These are phyloP conservation scores for Nemania serpens DNA, from an alignment of 2,329 filamentous ascomycete genomes.

Conservation along the genomic window DNA sequence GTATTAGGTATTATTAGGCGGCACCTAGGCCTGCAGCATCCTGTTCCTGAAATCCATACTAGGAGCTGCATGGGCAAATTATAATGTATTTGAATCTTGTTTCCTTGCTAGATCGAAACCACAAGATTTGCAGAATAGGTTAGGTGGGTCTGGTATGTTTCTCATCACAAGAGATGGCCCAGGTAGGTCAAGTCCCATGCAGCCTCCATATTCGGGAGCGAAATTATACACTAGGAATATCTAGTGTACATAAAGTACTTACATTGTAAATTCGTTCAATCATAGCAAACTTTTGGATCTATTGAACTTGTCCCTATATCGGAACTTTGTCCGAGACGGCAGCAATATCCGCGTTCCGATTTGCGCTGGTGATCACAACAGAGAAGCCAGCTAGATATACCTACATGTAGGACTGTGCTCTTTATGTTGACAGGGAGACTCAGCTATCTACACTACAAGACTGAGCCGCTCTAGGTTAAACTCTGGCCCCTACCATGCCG, in stretches of 20 bases:
- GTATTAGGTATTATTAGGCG: background rate
- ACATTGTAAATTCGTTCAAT: constrained; percentile 11
- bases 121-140: background rate
- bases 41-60: constrained; percentile 22
- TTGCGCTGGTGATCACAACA: constrained; percentile 2
- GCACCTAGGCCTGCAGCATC: constrained; percentile 20
- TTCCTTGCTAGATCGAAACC: constrained; percentile 18
- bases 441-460: background rate
- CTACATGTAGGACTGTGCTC: no score
- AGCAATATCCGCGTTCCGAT: constrained; percentile 15
- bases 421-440: background rate
- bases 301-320: constrained; percentile 16
- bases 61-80: constrained; percentile 23
- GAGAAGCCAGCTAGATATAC: constrained; percentile 2
- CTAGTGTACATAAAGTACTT: background rate
- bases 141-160: constrained; percentile 21
- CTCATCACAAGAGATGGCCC: constrained; percentile 16
- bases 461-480: background rate
- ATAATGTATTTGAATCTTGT: constrained; percentile 15
- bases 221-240: constrained; percentile 15
- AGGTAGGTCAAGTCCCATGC: constrained; percentile 22
- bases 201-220: constrained; percentile 7
- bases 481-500: background rate
- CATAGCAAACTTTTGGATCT: constrained; percentile 13
- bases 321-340: constrained; percentile 3